Evolutionary conservation across 1,139 yeast species (phyloP).

Genomic region (Kazachstania sp.): DNA sequence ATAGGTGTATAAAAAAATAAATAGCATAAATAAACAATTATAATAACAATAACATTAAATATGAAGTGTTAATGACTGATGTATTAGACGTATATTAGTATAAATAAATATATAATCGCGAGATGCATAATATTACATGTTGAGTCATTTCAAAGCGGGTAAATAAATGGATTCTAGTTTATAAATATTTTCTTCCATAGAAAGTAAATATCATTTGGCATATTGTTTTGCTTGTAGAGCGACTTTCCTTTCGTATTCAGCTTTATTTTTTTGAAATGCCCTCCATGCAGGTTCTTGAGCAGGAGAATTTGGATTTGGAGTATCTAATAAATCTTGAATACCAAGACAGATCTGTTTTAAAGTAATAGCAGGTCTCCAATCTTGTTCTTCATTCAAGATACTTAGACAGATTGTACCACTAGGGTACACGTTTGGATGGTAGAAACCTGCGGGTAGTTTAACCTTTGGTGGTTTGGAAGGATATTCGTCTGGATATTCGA

Average conservation of each 20-base stretch:
- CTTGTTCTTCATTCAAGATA: constrained; percentile 89
- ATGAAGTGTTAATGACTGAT: neutral
- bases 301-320: constrained; percentile 92
- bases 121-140: constrained; percentile 2
- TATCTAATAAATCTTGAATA: constrained; percentile 79
- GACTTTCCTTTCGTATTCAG: constrained; percentile 66
- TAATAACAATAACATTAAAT: neutral
- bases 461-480: constrained; percentile 97
- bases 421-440: constrained; percentile 95
- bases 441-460: constrained; percentile 76
- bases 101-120: neutral
- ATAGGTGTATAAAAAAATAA: neutral
- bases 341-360: constrained; percentile 85
- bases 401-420: constrained; percentile 93
- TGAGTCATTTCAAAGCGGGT: neutral
- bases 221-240: constrained; percentile 74
- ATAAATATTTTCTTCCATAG: too few relatives aligned
- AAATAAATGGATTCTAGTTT: too few relatives aligned
- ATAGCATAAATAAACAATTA: neutral
- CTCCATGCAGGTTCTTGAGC: constrained; percentile 97
- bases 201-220: constrained; percentile 32
- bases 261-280: constrained; percentile 62
- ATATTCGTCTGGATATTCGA: constrained; percentile 79
- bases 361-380: constrained; percentile 97
- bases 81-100: neutral